A percentile compares a stretch with the other conserved stretches of the same genome.
phyloP scores from a whole-genome alignment of 192 early-diverging fungal species.

The Backusella macrospora region DNA sequence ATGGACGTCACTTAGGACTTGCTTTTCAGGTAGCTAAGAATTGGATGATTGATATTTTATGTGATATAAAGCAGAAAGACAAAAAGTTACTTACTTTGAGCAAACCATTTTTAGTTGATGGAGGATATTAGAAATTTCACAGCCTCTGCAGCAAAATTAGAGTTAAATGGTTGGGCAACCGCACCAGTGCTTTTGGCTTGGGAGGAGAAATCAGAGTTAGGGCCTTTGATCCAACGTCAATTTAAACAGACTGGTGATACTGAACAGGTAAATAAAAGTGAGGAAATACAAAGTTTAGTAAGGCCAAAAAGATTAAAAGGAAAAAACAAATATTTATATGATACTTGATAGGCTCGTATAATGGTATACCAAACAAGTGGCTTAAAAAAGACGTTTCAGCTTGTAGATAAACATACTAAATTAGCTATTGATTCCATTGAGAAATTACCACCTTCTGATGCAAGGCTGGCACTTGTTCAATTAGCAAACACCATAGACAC shows the following conservation, averaged over 20 bases:
- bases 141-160: conserved; percentile 70
- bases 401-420: conserved; percentile 78
- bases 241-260: conserved; percentile 80
- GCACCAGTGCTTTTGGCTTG: conserved; percentile 94
- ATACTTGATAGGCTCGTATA: conserved; percentile 62
- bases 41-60: no score
- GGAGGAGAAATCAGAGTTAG: conserved; percentile 84
- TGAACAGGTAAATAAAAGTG: conserved; percentile 50
- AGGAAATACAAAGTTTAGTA: background rate
- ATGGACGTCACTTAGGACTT: conserved; percentile 85
- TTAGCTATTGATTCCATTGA: conserved; percentile 71
- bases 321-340: background rate
- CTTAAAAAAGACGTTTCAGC: conserved; percentile 68
- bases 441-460: conserved; percentile 72
- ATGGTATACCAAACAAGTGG: conserved; percentile 83
- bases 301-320: background rate
- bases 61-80: background rate
- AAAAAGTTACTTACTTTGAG: background rate
- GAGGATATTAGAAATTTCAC: conserved; percentile 96
- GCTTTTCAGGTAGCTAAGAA: conserved; percentile 80
- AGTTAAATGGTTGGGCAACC: conserved; percentile 92
- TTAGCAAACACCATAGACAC: conserved; percentile 81
- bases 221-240: conserved; percentile 82
- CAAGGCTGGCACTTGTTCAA: conserved; percentile 75
- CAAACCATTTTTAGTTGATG: conserved; percentile 55